phyloP scores from a whole-genome alignment of 257 asterid genomes.

The Nicotiana knightiana region DNA sequence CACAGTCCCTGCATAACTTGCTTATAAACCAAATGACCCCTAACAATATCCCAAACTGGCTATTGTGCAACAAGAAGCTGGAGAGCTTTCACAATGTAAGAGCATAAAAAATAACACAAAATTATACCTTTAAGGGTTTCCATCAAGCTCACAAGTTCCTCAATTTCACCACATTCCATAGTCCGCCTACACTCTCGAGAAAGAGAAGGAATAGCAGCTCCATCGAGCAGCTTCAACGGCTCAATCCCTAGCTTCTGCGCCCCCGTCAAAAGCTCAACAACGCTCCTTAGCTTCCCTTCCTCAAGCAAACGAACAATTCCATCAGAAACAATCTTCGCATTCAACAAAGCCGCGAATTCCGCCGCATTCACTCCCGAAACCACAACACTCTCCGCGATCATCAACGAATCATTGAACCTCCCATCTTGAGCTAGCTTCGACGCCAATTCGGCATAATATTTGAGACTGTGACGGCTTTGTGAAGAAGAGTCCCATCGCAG shows the following conservation, averaged over 20 bases:
- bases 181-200: slow-evolving; percentile 45
- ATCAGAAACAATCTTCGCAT: slow-evolving; percentile 33
- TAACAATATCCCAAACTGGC: too few relatives aligned
- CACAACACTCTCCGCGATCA: slow-evolving; percentile 54
- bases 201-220: slow-evolving; percentile 38
- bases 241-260: slow-evolving; percentile 48
- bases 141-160: slow-evolving; percentile 47
- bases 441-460: slow-evolving; percentile 60
- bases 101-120: background rate
- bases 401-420: slow-evolving; percentile 58
- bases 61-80: too few relatives aligned
- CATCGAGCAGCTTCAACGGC: slow-evolving; percentile 48
- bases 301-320: slow-evolving; percentile 45
- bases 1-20: too few relatives aligned
- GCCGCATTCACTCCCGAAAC: slow-evolving; percentile 50
- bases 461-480: slow-evolving; percentile 20
- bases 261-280: slow-evolving; percentile 34
- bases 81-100: background rate
- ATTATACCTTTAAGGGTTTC: slow-evolving; percentile 56
- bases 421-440: slow-evolving; percentile 73
- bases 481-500: slow-evolving; percentile 30
- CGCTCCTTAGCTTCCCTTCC: slow-evolving; percentile 34
- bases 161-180: slow-evolving; percentile 39
- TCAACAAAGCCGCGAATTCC: slow-evolving; percentile 36
- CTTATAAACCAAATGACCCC: too few relatives aligned